Evolutionary conservation across 768 basidiomycete species (phyloP).

Genomic region (Cubamyces lactineus): DNA sequence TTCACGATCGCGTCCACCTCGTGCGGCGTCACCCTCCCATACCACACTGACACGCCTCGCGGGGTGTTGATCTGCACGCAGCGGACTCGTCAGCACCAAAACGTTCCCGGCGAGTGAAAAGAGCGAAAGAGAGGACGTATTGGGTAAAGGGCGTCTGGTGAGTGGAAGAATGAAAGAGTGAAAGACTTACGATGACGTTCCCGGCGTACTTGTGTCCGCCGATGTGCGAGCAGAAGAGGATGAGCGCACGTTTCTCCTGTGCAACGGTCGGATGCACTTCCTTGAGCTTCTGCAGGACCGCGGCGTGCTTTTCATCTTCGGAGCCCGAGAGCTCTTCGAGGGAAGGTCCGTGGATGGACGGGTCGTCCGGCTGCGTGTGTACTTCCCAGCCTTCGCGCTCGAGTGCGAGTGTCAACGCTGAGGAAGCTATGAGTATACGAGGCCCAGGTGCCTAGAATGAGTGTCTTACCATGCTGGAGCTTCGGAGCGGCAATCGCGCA

Average conservation of each 20-base stretch:
- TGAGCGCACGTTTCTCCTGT: constrained; percentile 70
- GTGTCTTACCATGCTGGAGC: constrained; percentile 67
- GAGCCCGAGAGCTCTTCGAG: constrained; percentile 53
- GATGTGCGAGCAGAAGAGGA: constrained; percentile 86
- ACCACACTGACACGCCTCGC: constrained; percentile 86
- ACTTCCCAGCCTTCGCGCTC: constrained; percentile 74
- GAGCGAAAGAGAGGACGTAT: too few species aligned
- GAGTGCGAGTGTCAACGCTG: constrained; percentile 67
- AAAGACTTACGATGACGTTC: constrained; percentile 83
- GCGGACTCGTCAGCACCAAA: neutral
- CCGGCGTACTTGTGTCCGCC: constrained; percentile 95
- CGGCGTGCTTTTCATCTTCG: constrained; percentile 54
- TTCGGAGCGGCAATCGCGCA: constrained; percentile 88
- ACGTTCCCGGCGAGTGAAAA: too few species aligned
- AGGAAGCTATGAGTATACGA: constrained; percentile 1
- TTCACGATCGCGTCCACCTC: constrained; percentile 85
- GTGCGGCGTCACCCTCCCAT: constrained; percentile 90
- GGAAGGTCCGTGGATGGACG: constrained; percentile 45
- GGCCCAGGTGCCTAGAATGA: neutral
- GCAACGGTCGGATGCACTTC: constrained; percentile 48
- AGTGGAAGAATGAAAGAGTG: constrained; percentile 6
- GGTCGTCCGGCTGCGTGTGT: constrained; percentile 72
- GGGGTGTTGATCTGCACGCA: constrained; percentile 78
- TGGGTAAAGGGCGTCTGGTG: neutral
- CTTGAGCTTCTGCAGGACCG: constrained; percentile 51